Conservation (phyloP, 441 rosid species). For the Bocquillonia castaneifolia region DNA sequence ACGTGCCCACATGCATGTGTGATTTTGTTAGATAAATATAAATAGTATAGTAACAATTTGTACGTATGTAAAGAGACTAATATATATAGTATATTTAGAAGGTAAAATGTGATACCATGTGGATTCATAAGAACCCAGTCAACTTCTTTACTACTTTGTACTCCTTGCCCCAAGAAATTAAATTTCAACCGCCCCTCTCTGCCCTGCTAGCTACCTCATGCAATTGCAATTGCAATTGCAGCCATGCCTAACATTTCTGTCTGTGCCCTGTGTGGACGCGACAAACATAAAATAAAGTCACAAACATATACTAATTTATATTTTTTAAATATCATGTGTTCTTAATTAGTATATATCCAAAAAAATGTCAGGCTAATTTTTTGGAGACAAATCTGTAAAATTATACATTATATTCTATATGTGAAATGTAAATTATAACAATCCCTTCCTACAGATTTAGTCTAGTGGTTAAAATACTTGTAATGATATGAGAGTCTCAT, state of each 20-base stretch:
- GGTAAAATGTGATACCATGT: conserved; percentile 19
- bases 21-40: conserved; percentile 26
- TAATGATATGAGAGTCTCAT: no score
- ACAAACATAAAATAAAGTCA: no score
- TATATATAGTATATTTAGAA: neutral
- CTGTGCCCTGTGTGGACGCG: neutral
- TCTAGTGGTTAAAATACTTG: no score
- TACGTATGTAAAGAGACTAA: no score
- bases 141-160: conserved; percentile 5
- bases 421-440: no score
- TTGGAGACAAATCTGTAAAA: no score
- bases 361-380: no score
- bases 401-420: no score
- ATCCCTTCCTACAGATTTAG: no score
- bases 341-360: no score
- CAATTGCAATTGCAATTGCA: neutral
- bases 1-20: conserved; percentile 80
- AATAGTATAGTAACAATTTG: neutral
- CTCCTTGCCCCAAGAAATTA: conserved; percentile 19
- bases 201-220: neutral
- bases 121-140: conserved; percentile 17
- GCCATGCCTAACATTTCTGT: neutral
- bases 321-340: no score
- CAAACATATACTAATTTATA: no score
- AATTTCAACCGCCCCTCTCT: neutral